Evolutionary conservation across 495 filamentous ascomycete species (phyloP).

Genomic region (Penicillium psychrofluorescens): DNA sequence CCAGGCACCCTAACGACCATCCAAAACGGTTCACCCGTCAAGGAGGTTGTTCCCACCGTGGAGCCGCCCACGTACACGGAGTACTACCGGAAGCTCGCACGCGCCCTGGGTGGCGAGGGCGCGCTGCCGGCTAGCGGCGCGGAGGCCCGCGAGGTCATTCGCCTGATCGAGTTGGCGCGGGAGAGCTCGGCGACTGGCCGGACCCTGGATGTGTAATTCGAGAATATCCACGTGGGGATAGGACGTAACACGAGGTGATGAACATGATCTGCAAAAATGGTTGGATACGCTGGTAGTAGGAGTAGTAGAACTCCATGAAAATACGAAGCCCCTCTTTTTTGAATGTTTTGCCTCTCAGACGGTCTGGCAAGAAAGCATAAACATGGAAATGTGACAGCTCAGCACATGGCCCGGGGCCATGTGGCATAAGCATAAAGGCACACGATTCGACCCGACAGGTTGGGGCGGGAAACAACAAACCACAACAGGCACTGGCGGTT

Average conservation of each 20-base stretch:
- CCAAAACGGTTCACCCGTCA: constrained; percentile 31
- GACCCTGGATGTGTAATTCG: constrained; percentile 48
- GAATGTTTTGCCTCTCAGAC: no score
- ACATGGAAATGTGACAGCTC: no score
- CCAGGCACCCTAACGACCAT: constrained; percentile 38
- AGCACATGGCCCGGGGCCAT: no score
- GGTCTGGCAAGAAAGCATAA: no score
- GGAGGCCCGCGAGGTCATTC: constrained; percentile 65
- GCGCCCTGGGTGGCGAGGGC: constrained; percentile 55
- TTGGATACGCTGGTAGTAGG: no score
- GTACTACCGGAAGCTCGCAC: constrained; percentile 64
- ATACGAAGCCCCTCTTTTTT: no score
- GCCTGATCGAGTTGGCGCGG: constrained; percentile 64
- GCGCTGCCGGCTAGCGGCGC: constrained; percentile 64
- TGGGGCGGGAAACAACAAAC: no score
- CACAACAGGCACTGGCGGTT: no score
- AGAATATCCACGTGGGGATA: neutral
- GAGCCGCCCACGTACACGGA: constrained; percentile 64
- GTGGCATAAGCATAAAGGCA: no score
- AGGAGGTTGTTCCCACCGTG: constrained; percentile 49
- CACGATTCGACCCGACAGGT: no score
- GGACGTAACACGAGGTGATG: constrained; percentile 7
- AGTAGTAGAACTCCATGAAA: no score
- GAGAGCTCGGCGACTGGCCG: constrained; percentile 60
- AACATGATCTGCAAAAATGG: neutral